These are phyloP conservation scores for Tilletiaria anomala DNA, from an alignment of 1,284 basidiomycete species.

Conservation along the genomic window DNA sequence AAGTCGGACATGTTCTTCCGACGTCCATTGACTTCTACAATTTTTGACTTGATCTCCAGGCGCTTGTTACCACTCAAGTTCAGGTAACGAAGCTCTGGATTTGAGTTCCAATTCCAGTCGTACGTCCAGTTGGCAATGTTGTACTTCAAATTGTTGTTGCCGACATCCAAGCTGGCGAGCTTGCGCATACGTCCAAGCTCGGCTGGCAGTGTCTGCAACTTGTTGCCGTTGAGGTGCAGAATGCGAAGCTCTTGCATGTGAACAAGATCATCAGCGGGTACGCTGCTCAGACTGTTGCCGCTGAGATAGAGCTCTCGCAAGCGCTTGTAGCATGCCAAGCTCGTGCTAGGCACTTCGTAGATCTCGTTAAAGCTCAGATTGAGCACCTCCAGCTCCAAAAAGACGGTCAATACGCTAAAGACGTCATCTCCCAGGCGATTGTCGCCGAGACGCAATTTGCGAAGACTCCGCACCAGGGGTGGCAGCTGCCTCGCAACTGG, in stretches of 20 bases:
- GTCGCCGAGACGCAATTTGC: constrained; percentile 72
- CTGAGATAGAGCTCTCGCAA: constrained; percentile 82
- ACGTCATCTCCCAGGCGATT: constrained; percentile 73
- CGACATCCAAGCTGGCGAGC: constrained; percentile 75
- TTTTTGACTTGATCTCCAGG: constrained; percentile 62
- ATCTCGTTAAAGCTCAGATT: constrained; percentile 95
- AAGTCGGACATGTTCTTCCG: constrained; percentile 60
- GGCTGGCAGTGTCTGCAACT: constrained; percentile 75
- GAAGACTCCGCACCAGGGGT: constrained; percentile 58
- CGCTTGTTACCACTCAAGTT: constrained; percentile 76
- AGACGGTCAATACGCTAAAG: constrained; percentile 62
- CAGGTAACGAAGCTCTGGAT: constrained; percentile 76
- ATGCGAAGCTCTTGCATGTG: constrained; percentile 26
- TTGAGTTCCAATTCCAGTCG: constrained; percentile 99
- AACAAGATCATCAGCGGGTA: constrained; percentile 54
- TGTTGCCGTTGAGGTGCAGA: constrained; percentile 86
- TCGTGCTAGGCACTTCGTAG: constrained; percentile 58
- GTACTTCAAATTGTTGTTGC: constrained; percentile 87
- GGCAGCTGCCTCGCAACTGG: constrained; percentile 40
- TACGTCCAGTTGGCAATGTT: constrained; percentile 98
- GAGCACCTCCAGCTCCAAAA: constrained; percentile 47
- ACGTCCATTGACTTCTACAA: constrained; percentile 34
- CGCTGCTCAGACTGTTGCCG: constrained; percentile 76
- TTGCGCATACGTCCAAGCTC: constrained; percentile 72
- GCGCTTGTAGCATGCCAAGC: constrained; percentile 54